Evolutionary conservation across 169 alveolate species (phyloP).

Genomic region (Blepharisma undulans): DNA sequence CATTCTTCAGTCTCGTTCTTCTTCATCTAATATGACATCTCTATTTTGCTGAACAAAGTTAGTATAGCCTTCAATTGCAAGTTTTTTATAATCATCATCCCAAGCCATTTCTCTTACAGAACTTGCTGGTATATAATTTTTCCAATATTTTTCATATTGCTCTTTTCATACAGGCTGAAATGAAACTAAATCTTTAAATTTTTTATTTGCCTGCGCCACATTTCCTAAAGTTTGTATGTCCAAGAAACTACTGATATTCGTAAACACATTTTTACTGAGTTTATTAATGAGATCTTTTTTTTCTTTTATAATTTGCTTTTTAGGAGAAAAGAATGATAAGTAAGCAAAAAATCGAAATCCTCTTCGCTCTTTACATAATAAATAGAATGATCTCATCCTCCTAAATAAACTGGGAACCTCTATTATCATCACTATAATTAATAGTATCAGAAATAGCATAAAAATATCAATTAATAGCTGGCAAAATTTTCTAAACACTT

Average conservation of each 20-base stretch:
- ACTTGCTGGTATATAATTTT: neutral
- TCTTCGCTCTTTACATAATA: conserved; percentile 3
- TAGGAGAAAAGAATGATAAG: neutral
- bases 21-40: conserved; percentile 25
- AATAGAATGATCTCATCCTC: conserved; percentile 14
- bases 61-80: neutral
- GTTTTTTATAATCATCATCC: conserved; percentile 5
- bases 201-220: neutral
- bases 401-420: conserved; percentile 9
- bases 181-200: neutral
- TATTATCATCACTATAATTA: neutral
- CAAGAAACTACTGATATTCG: neutral
- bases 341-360: neutral
- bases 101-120: neutral
- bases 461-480: conserved; percentile 31
- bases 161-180: conserved; percentile 20
- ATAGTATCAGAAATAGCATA: conserved; percentile 24
- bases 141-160: conserved; percentile 40
- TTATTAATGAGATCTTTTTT: neutral
- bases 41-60: neutral
- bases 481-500: conserved; percentile 29
- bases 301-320: neutral
- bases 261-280: conserved; percentile 26
- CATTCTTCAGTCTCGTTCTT: conserved; percentile 37
- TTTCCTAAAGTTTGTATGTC: conserved; percentile 29